phyloP scores from a whole-genome alignment of 2,329 filamentous ascomycete genomes.

The Paracoccidioides lutzii region DNA sequence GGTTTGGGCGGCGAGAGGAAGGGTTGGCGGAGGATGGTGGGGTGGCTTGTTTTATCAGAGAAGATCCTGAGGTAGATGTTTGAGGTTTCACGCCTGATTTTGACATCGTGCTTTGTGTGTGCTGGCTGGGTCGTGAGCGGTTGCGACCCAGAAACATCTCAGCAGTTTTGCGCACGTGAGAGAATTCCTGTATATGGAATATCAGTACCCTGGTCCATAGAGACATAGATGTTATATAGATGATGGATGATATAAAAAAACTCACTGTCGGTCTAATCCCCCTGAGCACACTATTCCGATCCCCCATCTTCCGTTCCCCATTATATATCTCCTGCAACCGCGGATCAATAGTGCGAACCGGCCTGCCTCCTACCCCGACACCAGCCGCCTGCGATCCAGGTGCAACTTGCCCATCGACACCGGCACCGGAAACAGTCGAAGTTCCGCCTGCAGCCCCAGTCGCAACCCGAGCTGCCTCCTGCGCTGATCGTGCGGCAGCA shows the following conservation, averaged over 20 bases:
- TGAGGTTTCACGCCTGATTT: slow-evolving; percentile 20
- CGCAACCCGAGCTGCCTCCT: slow-evolving; percentile 37
- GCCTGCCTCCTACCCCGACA: slow-evolving; percentile 31
- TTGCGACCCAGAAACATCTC: slow-evolving; percentile 56
- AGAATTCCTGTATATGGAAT: slow-evolving; percentile 60
- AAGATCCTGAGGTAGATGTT: slow-evolving; percentile 21
- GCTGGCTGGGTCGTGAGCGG: slow-evolving; percentile 27
- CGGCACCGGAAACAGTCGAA: slow-evolving; percentile 23
- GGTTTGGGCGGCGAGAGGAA: slow-evolving; percentile 46
- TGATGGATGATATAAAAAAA: slow-evolving; percentile 1
- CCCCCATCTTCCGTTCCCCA: slow-evolving; percentile 80
- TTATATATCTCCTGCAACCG: slow-evolving; percentile 78
- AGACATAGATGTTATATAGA: background rate
- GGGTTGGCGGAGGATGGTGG: slow-evolving; percentile 31
- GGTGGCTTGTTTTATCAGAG: slow-evolving; percentile 29
- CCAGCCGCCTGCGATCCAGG: slow-evolving; percentile 32
- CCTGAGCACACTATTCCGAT: slow-evolving; percentile 75
- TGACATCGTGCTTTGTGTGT: slow-evolving; percentile 19
- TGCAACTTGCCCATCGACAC: slow-evolving; percentile 21
- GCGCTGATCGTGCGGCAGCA: slow-evolving; percentile 31
- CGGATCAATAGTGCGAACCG: slow-evolving; percentile 63
- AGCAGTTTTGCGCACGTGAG: slow-evolving; percentile 77
- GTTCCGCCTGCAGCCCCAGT: slow-evolving; percentile 37
- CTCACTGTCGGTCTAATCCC: slow-evolving; percentile 78
- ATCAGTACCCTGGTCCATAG: slow-evolving; percentile 6